These are phyloP conservation scores for Cyathus striatus DNA, from an alignment of 768 basidiomycete genomes.

Conservation along the genomic window DNA sequence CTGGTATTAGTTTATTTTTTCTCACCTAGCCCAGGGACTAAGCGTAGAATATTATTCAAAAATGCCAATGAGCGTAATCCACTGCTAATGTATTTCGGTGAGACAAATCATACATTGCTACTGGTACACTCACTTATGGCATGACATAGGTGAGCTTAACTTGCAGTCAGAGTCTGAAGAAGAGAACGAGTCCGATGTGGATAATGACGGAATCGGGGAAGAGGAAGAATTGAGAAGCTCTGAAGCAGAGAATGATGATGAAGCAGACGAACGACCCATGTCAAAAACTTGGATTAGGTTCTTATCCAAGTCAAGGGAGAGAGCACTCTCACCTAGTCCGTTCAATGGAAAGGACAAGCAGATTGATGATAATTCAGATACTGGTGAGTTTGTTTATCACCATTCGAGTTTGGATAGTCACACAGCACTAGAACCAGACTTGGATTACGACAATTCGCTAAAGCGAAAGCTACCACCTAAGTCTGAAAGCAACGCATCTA, in stretches of 20 bases:
- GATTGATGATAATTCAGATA: conserved; percentile 16
- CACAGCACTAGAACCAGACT: conserved; percentile 5
- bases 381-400: conserved; percentile 8
- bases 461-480: conserved; percentile 6
- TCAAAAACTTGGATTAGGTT: conserved; percentile 15
- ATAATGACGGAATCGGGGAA: conserved; percentile 19
- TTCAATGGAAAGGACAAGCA: neutral
- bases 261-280: conserved; percentile 5
- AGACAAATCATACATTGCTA: conserved; percentile 4
- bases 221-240: conserved; percentile 12
- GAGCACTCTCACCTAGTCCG: neutral
- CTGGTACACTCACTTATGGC: neutral
- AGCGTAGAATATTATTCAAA: neutral
- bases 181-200: conserved; percentile 18
- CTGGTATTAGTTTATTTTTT: neutral
- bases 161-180: conserved; percentile 51
- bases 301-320: neutral
- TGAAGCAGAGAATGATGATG: conserved; percentile 8
- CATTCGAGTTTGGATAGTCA: neutral
- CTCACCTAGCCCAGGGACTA: neutral
- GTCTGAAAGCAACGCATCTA: neutral
- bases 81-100: conserved; percentile 46
- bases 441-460: conserved; percentile 4
- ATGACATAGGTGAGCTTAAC: conserved; percentile 27
- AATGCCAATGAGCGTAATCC: conserved; percentile 30